Conservation (phyloP, 208 protist species). For the Crithidia thermophila region DNA sequence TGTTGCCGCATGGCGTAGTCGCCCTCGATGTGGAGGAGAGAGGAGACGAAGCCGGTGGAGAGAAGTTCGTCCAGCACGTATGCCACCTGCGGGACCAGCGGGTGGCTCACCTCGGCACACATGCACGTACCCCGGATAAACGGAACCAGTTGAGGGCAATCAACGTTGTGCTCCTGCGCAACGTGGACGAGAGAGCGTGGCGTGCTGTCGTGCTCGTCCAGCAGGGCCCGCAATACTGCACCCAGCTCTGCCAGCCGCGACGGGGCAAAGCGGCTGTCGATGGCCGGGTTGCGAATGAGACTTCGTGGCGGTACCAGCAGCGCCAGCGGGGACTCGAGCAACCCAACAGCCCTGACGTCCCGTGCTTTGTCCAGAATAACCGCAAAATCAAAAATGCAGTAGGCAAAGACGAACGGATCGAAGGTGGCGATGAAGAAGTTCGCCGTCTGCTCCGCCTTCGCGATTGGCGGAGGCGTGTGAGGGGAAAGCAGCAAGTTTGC, state of each 20-base stretch:
- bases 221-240: slow-evolving; percentile 21
- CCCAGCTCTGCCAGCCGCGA: slow-evolving; percentile 14
- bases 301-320: slow-evolving; percentile 32
- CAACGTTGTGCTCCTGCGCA: not conserved
- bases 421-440: slow-evolving; percentile 27
- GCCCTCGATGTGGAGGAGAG: slow-evolving; percentile 38
- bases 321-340: slow-evolving; percentile 8
- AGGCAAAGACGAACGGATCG: slow-evolving; percentile 46
- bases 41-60: slow-evolving; percentile 22
- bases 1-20: slow-evolving; percentile 28
- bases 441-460: slow-evolving; percentile 30
- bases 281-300: slow-evolving; percentile 16
- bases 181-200: slow-evolving; percentile 10
- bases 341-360: slow-evolving; percentile 1
- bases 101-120: slow-evolving; percentile 20
- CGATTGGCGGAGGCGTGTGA: slow-evolving; percentile 25
- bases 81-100: slow-evolving; percentile 35
- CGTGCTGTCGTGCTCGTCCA: slow-evolving; percentile 35
- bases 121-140: slow-evolving; percentile 48
- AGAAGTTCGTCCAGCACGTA: slow-evolving; percentile 49
- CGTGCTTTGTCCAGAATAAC: slow-evolving; percentile 25
- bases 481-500: slow-evolving; percentile 6
- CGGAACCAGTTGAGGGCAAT: slow-evolving; percentile 21
- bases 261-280: slow-evolving; percentile 14
- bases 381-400: slow-evolving; percentile 45